Evolutionary conservation across 345 rosid genomes (phyloP), one percentile per base, ranked within the genome.

Genomic region (Sisymbrium irio): DNA sequence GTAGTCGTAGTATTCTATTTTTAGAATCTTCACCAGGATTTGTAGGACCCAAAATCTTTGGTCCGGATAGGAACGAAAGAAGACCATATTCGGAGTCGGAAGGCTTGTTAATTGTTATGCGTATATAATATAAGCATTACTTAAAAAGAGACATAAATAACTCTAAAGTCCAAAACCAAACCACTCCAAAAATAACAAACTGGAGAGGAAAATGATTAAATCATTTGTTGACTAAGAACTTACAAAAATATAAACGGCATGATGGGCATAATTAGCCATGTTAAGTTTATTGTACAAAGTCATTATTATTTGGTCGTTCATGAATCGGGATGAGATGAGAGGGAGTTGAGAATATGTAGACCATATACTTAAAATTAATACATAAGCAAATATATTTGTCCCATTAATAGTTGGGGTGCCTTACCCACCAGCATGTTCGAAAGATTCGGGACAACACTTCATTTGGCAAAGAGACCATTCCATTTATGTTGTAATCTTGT

Each of bases 361-460:
- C 54, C 53, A 58, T 28, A 2, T 66, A 25, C 22, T 46, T 66
- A 37, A 36, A 5, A 3, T 46, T 22, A 22, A n/a, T 15, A 32
- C 28, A 64, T 20, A 3, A 20, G 44, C 27, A 51, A 53, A 53
- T 9, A 53, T 53, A 45, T 55, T 56, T 57, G 9, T 66, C 33
- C 51, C 51, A 22, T 3, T 46, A 65, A 65, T 65, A 12, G 22
- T 74, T 56, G 35, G 77, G 57, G 51, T 65, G 71, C 72, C 77
- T 57, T 67, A 39, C 73, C 73, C 53, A 67, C 78, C 67, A 67
- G 62, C 78, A 74, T 74, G 78, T 57, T 74, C 42, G 15, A 37
- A 18, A 47, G 60, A 66, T 41, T 58, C 67, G 50, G 15, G 19
- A 66, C 78, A 65, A 42, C 39, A 42, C 4, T 65, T 62, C 17